Percentiles rank a stretch among this genome's conserved stretches.
Conservation (phyloP, 208 protist genomes). For the Crithidia bombi region DNA sequence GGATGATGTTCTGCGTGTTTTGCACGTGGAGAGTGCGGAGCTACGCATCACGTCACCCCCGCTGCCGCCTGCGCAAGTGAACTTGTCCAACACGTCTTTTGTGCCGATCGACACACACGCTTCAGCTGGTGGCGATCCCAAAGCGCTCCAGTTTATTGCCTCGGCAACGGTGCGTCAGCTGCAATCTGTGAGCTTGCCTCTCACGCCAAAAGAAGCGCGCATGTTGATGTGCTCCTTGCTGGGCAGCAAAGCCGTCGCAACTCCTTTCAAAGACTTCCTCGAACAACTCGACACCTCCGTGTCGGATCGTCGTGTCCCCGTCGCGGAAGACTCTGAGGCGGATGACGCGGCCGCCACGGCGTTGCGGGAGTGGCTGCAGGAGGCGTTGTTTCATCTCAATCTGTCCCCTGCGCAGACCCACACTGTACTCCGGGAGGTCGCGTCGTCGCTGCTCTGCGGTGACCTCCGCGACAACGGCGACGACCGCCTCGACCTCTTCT, state of each 20-base stretch:
- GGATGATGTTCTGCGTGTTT: not conserved
- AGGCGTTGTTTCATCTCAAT: not conserved
- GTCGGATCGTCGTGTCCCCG: not conserved
- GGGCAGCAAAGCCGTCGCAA: not conserved
- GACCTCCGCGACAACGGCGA: not conserved
- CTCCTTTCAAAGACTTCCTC: not conserved
- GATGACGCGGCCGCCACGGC: not conserved
- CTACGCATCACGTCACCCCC: slow-evolving; percentile 14
- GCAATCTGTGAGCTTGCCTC: not conserved
- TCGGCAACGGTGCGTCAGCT: not conserved
- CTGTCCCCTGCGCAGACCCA: not conserved
- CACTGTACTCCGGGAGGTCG: not conserved
- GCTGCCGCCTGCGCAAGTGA: not conserved
- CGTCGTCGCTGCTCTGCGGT: slow-evolving; percentile 4
- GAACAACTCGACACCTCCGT: not conserved
- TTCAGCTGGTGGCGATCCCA: not conserved
- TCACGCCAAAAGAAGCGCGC: not conserved
- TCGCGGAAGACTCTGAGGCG: not conserved
- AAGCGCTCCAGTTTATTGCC: not conserved
- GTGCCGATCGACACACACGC: not conserved
- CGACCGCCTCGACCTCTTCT: not conserved
- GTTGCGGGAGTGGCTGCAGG: not conserved
- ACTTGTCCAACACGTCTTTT: not conserved
- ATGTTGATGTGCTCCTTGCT: slow-evolving; percentile 1
- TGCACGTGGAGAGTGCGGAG: slow-evolving; percentile 26